A percentile compares a stretch with the other conserved stretches of the same genome.
Conservation (phyloP, 2,329 filamentous ascomycete species). For the Venturia asperata region DNA sequence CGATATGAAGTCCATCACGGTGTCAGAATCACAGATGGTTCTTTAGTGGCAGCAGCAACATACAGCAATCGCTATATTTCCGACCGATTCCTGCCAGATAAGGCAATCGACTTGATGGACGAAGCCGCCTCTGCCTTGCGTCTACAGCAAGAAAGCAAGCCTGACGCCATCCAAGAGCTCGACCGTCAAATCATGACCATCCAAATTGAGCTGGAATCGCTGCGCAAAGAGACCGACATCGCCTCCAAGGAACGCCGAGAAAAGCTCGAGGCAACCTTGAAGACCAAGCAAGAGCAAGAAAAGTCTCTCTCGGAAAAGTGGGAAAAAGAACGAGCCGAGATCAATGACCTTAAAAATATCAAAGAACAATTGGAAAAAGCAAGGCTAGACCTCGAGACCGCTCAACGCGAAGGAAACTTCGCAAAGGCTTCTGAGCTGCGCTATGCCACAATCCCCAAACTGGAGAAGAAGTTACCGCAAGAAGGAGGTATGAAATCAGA, state of each 20-base stretch:
- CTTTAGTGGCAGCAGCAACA: slow-evolving; percentile 82
- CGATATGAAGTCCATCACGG: slow-evolving; percentile 97
- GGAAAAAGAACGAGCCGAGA: slow-evolving; percentile 82
- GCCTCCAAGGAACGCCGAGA: slow-evolving; percentile 81
- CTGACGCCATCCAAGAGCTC: slow-evolving; percentile 84
- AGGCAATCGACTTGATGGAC: slow-evolving; percentile 94
- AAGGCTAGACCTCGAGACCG: slow-evolving; percentile 75
- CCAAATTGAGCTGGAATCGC: slow-evolving; percentile 89
- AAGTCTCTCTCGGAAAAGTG: slow-evolving; percentile 70
- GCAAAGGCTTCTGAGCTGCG: slow-evolving; percentile 82
- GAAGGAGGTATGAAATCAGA: slow-evolving; percentile 47
- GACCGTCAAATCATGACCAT: slow-evolving; percentile 96
- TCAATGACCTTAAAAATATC: slow-evolving; percentile 76
- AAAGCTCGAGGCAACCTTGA: slow-evolving; percentile 72
- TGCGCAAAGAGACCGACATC: slow-evolving; percentile 89
- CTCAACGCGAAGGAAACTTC: slow-evolving; percentile 82
- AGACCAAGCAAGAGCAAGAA: slow-evolving; percentile 69
- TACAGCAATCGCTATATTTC: slow-evolving; percentile 96
- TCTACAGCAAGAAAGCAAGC: slow-evolving; percentile 92
- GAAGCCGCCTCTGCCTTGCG: slow-evolving; percentile 87
- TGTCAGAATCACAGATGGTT: slow-evolving; percentile 86
- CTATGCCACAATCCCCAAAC: slow-evolving; percentile 75
- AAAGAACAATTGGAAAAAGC: slow-evolving; percentile 87
- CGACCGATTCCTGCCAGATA: slow-evolving; percentile 90
- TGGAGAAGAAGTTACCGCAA: slow-evolving; percentile 72